Conservation (phyloP, 345 rosid species). For the Mallotus nudiflorus region DNA sequence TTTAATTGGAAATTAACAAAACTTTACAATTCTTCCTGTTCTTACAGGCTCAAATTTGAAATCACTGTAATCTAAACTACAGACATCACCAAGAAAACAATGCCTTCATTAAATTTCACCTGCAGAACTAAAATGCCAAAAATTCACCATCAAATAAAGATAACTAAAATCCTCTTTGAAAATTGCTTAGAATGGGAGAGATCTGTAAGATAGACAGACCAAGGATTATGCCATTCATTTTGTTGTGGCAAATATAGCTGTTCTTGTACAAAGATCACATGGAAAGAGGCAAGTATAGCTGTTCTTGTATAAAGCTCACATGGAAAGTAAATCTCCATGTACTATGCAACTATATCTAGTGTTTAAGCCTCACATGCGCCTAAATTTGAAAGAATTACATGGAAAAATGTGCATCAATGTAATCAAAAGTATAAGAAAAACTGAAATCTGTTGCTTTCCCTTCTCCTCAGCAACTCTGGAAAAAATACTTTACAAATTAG, state of each 20-base stretch:
- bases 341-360: conserved; percentile 2
- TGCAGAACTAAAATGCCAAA: neutral
- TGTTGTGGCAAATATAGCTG: neutral
- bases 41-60: neutral
- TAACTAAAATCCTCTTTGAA: neutral
- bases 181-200: neutral
- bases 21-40: neutral
- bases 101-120: neutral
- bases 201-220: neutral
- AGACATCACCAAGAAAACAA: neutral
- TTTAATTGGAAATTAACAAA: neutral
- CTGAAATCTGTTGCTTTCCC: neutral
- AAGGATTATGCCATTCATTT: neutral
- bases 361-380: neutral
- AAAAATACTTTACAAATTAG: conserved; percentile 16
- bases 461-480: conserved; percentile 8
- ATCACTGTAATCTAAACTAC: neutral
- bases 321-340: neutral
- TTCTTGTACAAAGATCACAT: neutral
- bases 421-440: conserved; percentile 4
- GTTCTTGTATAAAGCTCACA: neutral
- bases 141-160: neutral
- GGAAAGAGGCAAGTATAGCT: too few species aligned
- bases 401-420: conserved; percentile 2
- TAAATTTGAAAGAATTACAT: conserved; percentile 28